Evolutionary conservation across 2,329 filamentous ascomycete species (phyloP).

Genomic region (Xylariaceae sp.): DNA sequence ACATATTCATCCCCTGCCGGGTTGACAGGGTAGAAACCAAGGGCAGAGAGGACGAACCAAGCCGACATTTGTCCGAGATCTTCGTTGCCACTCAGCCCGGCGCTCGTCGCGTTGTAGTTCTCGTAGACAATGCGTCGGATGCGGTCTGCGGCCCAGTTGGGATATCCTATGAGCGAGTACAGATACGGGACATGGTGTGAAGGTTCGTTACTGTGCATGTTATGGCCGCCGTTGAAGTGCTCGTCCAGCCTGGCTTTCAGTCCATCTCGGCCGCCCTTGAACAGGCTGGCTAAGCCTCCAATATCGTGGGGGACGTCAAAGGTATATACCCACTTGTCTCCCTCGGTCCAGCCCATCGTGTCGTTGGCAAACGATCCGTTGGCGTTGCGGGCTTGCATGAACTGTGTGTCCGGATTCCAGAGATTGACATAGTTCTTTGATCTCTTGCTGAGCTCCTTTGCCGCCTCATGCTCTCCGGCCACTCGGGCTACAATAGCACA

Average conservation of each 20-base stretch:
- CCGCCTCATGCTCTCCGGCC: slow-evolving; percentile 31
- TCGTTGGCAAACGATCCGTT: slow-evolving; percentile 41
- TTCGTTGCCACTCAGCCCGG: slow-evolving; percentile 42
- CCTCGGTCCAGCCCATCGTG: slow-evolving; percentile 44
- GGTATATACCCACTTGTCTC: slow-evolving; percentile 46
- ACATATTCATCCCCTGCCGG: slow-evolving; percentile 41
- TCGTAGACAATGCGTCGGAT: slow-evolving; percentile 34
- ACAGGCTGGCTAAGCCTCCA: slow-evolving; percentile 36
- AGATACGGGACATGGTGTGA: slow-evolving; percentile 44
- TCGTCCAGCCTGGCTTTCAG: slow-evolving; percentile 39
- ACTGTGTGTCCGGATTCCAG: slow-evolving; percentile 39
- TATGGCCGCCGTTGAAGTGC: slow-evolving; percentile 40
- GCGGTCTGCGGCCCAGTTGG: slow-evolving; percentile 33
- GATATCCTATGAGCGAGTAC: slow-evolving; percentile 39
- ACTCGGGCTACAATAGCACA: slow-evolving; percentile 36
- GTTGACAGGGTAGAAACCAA: slow-evolving; percentile 44
- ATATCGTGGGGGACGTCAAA: slow-evolving; percentile 45
- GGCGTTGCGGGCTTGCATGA: slow-evolving; percentile 43
- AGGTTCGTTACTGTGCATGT: slow-evolving; percentile 44
- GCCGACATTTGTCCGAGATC: slow-evolving; percentile 46
- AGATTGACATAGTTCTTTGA: slow-evolving; percentile 37
- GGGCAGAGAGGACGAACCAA: slow-evolving; percentile 42
- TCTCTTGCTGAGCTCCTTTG: slow-evolving; percentile 30
- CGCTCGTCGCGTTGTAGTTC: slow-evolving; percentile 42
- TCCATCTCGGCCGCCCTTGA: slow-evolving; percentile 30